Base-by-base conservation (phyloP, 2,329 filamentous ascomycete genomes). In the Fusarium pseudonygamai region DNA sequence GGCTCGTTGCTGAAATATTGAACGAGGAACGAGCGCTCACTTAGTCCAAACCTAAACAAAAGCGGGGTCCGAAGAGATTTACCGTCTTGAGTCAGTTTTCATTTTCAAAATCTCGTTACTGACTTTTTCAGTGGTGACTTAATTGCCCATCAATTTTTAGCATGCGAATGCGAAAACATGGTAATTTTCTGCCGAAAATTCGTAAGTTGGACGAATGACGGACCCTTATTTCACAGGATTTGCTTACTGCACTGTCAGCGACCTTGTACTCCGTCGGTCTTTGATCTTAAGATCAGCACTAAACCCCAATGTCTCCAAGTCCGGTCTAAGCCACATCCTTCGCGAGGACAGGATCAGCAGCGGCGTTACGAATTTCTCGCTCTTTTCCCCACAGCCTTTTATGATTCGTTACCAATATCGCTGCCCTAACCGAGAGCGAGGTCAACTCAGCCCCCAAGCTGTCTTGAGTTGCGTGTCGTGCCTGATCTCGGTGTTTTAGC, bases 21-120 rank as follows among this genome's bases (percentile, higher is more conserved):
- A 56, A 32, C 52, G 52, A 56, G 9, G 36, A 56, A 32, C 37
- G 52, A 56, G 52, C 52, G 37, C 13, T 56, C 28, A 2, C 37
- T 43, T 43, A 24, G 52, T 42, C 12, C 0, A 42, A 56, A 24
- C 10, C 10, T 15, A 1, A 12, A 20, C 2, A 24, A 5, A 7
- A n/a, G 52, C 11, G 52, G 37, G 37, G 37, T 15, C 15, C 0
- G 0, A 5, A 30, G 26, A 30, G 4, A 32, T 42, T 24, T 24
- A 12, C 6, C 3, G 0, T 30, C 4, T 7, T 8, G 26, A 42
- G 24, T 43, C 22, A 14, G 9, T 6, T 24, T 15, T n/a, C 3
- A 30, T 7, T 20, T 5, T 1, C 13, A 0, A 28, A 14, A 13
- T 13, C 34, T 28, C 1, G 1, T 26, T 3, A 16, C 24, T 16